These are phyloP conservation scores for Yueomyces sp. DNA, from an alignment of 805 yeast species.

Conservation along the genomic window DNA sequence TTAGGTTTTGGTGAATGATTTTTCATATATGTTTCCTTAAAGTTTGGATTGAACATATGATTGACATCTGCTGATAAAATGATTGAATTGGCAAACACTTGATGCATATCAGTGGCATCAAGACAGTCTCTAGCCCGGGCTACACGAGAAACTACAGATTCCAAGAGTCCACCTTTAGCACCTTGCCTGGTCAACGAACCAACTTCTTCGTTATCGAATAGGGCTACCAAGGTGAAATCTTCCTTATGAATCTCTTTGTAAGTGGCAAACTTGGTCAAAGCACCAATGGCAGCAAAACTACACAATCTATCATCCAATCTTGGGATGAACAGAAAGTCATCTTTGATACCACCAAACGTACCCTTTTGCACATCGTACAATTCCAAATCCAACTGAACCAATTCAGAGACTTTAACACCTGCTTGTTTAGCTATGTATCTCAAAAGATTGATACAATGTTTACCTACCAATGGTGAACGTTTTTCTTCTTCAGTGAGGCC, in stretches of 20 bases:
- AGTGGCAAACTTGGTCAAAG: slow-evolving; percentile 34
- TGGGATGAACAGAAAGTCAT: slow-evolving; percentile 70
- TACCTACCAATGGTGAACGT: slow-evolving; percentile 50
- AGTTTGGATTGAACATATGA: slow-evolving; percentile 75
- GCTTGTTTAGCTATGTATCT: slow-evolving; percentile 57
- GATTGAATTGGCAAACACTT: slow-evolving; percentile 60
- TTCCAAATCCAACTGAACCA: slow-evolving; percentile 63
- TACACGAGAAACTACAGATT: slow-evolving; percentile 45
- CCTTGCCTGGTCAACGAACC: slow-evolving; percentile 76
- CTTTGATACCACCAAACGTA: slow-evolving; percentile 58
- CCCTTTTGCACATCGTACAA: slow-evolving; percentile 75
- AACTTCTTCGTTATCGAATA: slow-evolving; percentile 73
- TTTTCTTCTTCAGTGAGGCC: slow-evolving; percentile 48
- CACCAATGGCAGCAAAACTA: slow-evolving; percentile 56
- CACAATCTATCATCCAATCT: slow-evolving; percentile 78
- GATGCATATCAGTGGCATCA: slow-evolving; percentile 19
- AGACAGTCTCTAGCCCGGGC: not conserved
- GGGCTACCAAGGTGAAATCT: slow-evolving; percentile 44
- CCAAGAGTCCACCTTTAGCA: slow-evolving; percentile 64
- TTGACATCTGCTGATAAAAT: slow-evolving; percentile 75
- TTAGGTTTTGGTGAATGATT: slow-evolving; percentile 73
- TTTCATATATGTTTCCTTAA: slow-evolving; percentile 52
- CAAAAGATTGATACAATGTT: slow-evolving; percentile 54
- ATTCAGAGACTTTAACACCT: slow-evolving; percentile 42
- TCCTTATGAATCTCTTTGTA: slow-evolving; percentile 27